Conservation (phyloP, 176 grass and related monocot genomes). For the Bonia amplexicaulis region DNA sequence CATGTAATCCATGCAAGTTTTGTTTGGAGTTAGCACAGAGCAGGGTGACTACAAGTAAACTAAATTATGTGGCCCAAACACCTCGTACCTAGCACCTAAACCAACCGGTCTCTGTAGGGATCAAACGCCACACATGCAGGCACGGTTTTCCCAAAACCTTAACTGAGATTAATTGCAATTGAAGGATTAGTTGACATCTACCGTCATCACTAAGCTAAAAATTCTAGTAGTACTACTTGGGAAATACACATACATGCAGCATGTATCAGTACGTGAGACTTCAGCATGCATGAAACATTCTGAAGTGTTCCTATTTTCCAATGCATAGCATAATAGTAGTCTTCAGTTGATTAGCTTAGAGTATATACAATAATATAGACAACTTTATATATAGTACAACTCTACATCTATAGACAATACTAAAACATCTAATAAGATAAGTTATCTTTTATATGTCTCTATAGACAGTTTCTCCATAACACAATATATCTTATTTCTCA, state of each 20-base stretch:
- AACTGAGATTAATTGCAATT: conserved; percentile 35
- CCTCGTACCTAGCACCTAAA: conserved; percentile 29
- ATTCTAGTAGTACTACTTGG: background rate
- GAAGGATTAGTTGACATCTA: conserved; percentile 60
- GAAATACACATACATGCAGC: background rate
- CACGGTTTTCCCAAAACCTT: conserved; percentile 37
- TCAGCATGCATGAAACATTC: background rate
- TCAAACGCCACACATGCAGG: conserved; percentile 38
- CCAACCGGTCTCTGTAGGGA: conserved; percentile 42
- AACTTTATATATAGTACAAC: too few species aligned
- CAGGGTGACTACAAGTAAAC: background rate
- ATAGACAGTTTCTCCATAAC: too few species aligned
- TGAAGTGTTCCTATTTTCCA: background rate
- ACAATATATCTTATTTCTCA: too few species aligned
- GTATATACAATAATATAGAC: too few species aligned
- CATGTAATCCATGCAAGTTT: background rate
- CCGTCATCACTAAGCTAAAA: conserved; percentile 16
- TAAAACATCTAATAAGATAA: too few species aligned
- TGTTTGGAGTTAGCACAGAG: background rate
- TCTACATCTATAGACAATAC: too few species aligned
- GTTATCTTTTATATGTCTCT: too few species aligned
- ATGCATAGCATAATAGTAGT: background rate
- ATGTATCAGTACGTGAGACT: background rate
- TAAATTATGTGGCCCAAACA: conserved; percentile 30
- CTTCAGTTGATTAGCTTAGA: background rate